Evolutionary conservation across 495 filamentous ascomycete species (phyloP).

Genomic region (Astrothelium macrocarpum): DNA sequence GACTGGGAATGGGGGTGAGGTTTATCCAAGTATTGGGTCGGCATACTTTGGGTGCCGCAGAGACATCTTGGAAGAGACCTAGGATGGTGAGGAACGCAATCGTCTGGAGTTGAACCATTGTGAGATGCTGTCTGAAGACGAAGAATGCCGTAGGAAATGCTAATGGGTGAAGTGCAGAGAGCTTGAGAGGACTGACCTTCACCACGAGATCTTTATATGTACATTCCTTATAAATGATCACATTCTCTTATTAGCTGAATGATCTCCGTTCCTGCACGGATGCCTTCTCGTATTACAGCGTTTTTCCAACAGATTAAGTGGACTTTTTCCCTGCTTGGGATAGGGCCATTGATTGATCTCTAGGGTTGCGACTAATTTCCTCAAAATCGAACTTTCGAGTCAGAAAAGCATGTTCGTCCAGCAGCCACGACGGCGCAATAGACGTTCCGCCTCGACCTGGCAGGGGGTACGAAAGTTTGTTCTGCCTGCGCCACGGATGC

Average conservation of each 20-base stretch:
- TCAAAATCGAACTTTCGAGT: no score
- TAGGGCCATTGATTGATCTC: neutral
- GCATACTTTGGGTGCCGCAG: neutral
- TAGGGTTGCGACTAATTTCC: neutral
- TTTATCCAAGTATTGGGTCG: constrained; percentile 7
- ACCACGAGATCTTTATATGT: neutral
- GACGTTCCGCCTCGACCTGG: neutral
- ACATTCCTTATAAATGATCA: neutral
- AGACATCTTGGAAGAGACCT: neutral
- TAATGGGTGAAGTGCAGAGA: neutral
- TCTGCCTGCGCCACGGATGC: neutral
- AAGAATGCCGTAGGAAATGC: neutral
- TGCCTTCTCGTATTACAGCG: neutral
- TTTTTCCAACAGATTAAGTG: neutral
- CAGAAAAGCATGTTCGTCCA: neutral
- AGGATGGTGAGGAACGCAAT: neutral
- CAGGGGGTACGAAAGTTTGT: neutral
- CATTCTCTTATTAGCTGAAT: neutral
- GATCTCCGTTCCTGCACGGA: neutral
- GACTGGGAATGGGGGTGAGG: constrained; percentile 13
- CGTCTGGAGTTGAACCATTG: neutral
- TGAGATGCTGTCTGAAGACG: neutral
- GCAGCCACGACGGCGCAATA: neutral
- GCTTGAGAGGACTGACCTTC: neutral
- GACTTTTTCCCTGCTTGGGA: neutral